Base-by-base conservation (phyloP, 2,329 filamentous ascomycete species). In the Claviceps sp. region DNA sequence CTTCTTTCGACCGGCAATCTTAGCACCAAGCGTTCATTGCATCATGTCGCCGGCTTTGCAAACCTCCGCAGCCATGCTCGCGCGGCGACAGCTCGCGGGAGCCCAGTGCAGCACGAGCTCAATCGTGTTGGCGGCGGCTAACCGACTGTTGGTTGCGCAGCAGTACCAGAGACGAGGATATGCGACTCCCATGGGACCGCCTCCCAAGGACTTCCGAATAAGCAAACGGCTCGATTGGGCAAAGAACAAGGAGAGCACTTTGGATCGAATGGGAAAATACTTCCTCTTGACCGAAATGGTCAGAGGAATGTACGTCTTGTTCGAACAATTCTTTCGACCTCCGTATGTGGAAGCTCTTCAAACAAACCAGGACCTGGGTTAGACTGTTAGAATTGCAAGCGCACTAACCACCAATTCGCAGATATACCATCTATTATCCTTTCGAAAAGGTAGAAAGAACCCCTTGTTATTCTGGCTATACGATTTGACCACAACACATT, bases 251-350 rank as follows among this genome's bases (percentile, higher is more conserved):
- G 89, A 95, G 67, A 81, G 77, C 58, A 80, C 85, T 38, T 72
- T 94, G 60, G 89, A 96, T 72, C 85, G 84, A 68, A 77, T 89
- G 57, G 89, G 87, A 61, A 93, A 90, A 68, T 97, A 89, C 77
- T 98, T 98, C 73, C 79, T 98, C 67, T 74, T 97, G 77, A 84
- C 87, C 51, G 93, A 98, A 78, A 93, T 97, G 85, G 79, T 88
- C 68, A 83, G 93, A 65, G 93, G 93, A 70, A 97, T 98, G 93
- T 98, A 96, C 67, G 84, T 98, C 60, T 82, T 93, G 70, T 68
- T 98, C 66, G 93, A 98, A 79, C 91, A 98, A 76, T 98, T 86
- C 80, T 97, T 98, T 77, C 79, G 93, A 70, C 89, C 91, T 72
- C 90, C 93, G 87, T 97, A 79, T 78, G 89, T 89, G 47, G 34